Percentiles rank a stretch among this genome's conserved stretches.
phyloP scores from a whole-genome alignment of 2,329 filamentous ascomycete genomes.

The Zalaria sp. region DNA sequence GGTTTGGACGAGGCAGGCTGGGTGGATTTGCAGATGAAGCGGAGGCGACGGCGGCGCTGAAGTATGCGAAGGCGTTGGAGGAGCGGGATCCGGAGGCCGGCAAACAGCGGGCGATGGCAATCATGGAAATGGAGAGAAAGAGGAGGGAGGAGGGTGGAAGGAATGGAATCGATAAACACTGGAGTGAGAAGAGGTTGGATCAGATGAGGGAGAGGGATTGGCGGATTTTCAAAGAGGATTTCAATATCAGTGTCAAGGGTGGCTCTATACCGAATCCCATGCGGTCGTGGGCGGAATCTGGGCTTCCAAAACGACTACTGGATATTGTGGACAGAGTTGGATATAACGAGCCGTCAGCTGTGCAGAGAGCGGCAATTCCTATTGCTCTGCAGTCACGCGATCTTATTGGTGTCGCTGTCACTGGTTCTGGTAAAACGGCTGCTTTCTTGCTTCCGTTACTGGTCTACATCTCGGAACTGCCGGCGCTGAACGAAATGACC shows the following conservation, averaged over 20 bases:
- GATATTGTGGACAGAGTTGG: constrained; percentile 74
- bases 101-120: constrained; percentile 57
- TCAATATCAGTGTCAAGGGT: constrained; percentile 90
- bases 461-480: constrained; percentile 86
- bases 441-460: constrained; percentile 85
- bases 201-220: constrained; percentile 97
- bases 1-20: constrained; percentile 54
- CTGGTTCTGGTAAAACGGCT: constrained; percentile 96
- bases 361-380: constrained; percentile 88
- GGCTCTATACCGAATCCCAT: constrained; percentile 88
- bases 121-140: constrained; percentile 73
- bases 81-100: constrained; percentile 66
- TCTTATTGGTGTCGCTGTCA: constrained; percentile 95
- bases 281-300: constrained; percentile 83
- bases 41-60: constrained; percentile 32
- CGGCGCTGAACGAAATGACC: constrained; percentile 67
- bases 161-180: constrained; percentile 77
- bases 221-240: constrained; percentile 99
- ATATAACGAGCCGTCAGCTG: constrained; percentile 80
- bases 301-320: constrained; percentile 61
- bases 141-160: constrained; percentile 58
- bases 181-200: constrained; percentile 82
- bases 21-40: constrained; percentile 51
- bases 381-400: constrained; percentile 87
- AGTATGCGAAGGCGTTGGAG: constrained; percentile 55